phyloP scores from a whole-genome alignment of 257 asterid species.

The Rehmannia glutinosa region DNA sequence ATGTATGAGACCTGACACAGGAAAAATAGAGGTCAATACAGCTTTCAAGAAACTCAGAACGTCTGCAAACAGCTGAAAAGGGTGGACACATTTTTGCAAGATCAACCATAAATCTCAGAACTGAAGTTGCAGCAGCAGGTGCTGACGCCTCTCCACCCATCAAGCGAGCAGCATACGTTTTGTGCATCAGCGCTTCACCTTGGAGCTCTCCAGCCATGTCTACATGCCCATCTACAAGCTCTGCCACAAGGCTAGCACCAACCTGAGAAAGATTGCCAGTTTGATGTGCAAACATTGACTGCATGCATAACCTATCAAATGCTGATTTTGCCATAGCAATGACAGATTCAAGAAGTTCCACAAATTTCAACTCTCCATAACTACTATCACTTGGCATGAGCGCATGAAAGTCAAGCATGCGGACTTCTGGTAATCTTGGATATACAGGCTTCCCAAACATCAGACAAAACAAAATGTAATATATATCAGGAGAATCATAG shows the following conservation, averaged over 20 bases:
- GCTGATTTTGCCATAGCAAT: constrained; percentile 98
- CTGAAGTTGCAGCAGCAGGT: constrained; percentile 97
- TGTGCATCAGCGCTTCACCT: constrained; percentile 99
- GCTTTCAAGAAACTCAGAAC: constrained; percentile 91
- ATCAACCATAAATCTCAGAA: constrained; percentile 98
- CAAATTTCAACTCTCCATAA: constrained; percentile 71
- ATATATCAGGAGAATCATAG: constrained; percentile 97
- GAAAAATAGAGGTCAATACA: constrained; percentile 93
- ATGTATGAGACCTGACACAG: constrained; percentile 72
- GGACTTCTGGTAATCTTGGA: constrained; percentile 98
- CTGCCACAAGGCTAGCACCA: constrained; percentile 90
- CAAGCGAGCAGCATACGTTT: constrained; percentile 98
- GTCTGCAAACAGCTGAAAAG: constrained; percentile 84
- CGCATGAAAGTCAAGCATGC: constrained; percentile 97
- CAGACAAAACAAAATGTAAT: constrained; percentile 91
- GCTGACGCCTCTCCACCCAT: constrained; percentile 99
- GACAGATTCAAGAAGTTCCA: constrained; percentile 84
- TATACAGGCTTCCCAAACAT: constrained; percentile 95
- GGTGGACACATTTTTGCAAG: constrained; percentile 98
- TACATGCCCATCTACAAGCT: constrained; percentile 76
- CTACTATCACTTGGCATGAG: constrained; percentile 89
- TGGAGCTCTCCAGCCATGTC: constrained; percentile 95
- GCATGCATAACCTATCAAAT: constrained; percentile 83
- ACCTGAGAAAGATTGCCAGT: constrained; percentile 84
- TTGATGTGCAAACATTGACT: constrained; percentile 83